Evolutionary conservation across 2,329 filamentous ascomycete genomes (phyloP).

Genomic region (Botrytis squamosa): DNA sequence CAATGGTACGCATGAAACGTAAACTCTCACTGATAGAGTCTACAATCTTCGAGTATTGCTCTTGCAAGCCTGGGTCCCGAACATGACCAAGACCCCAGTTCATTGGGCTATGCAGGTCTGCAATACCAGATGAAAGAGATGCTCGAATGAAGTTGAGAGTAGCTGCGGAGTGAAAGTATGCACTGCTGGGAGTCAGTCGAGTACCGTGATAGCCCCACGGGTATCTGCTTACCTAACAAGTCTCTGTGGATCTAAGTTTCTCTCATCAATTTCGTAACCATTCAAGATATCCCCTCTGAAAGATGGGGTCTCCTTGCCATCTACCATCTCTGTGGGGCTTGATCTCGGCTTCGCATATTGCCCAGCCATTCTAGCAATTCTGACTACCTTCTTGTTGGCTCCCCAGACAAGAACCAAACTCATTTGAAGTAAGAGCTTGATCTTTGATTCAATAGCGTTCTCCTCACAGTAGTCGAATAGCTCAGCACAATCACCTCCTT

Average conservation of each 20-base stretch:
- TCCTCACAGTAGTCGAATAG: constrained; percentile 95
- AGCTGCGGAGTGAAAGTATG: constrained; percentile 93
- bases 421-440: constrained; percentile 97
- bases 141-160: constrained; percentile 92
- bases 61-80: constrained; percentile 75
- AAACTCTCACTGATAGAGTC: constrained; percentile 84
- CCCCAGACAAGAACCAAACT: constrained; percentile 94
- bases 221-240: constrained; percentile 61
- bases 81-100: constrained; percentile 96
- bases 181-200: constrained; percentile 47
- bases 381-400: constrained; percentile 74
- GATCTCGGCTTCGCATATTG: constrained; percentile 97
- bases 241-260: constrained; percentile 77
- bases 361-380: constrained; percentile 93
- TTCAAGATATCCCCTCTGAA: constrained; percentile 97
- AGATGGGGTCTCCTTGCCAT: constrained; percentile 79
- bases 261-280: constrained; percentile 73
- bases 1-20: constrained; percentile 91
- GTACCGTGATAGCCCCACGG: neutral
- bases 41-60: constrained; percentile 83
- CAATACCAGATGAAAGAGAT: constrained; percentile 81
- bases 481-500: constrained; percentile 96
- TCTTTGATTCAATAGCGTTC: constrained; percentile 87
- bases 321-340: constrained; percentile 77
- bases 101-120: constrained; percentile 87